Conservation (phyloP, 2,329 filamentous ascomycete species). For the Exophiala dermatitidis region DNA sequence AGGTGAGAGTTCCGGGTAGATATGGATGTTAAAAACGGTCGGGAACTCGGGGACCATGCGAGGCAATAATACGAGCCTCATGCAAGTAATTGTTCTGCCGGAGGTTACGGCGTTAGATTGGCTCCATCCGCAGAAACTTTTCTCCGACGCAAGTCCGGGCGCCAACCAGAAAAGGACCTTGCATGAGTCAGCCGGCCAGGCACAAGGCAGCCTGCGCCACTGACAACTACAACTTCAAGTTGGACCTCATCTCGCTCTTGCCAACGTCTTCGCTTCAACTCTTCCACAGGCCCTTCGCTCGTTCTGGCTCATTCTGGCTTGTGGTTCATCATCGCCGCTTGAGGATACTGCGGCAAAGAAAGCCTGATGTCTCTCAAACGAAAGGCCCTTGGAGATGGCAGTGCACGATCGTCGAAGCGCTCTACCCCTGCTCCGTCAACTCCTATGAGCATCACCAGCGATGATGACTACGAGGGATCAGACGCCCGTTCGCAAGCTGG, state of each 20-base stretch:
- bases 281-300: conserved; percentile 3
- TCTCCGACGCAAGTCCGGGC: not conserved
- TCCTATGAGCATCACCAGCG: conserved; percentile 43
- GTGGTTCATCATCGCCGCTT: no score
- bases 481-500: conserved; percentile 34
- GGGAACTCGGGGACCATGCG: no score
- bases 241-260: not conserved
- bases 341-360: no score
- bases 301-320: no score
- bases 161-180: not conserved
- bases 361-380: conserved; percentile 40
- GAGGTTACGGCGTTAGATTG: not conserved
- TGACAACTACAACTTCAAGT: not conserved
- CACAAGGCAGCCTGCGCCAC: not conserved
- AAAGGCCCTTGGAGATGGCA: conserved; percentile 35
- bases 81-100: no score
- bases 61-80: no score
- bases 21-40: no score
- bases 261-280: no score
- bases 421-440: conserved; percentile 41
- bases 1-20: no score
- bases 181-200: not conserved
- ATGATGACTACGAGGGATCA: conserved; percentile 52
- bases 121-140: not conserved
- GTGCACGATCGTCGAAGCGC: conserved; percentile 43